phyloP scores from a whole-genome alignment of 306 rosid species.

The Fragaria vesca region DNA sequence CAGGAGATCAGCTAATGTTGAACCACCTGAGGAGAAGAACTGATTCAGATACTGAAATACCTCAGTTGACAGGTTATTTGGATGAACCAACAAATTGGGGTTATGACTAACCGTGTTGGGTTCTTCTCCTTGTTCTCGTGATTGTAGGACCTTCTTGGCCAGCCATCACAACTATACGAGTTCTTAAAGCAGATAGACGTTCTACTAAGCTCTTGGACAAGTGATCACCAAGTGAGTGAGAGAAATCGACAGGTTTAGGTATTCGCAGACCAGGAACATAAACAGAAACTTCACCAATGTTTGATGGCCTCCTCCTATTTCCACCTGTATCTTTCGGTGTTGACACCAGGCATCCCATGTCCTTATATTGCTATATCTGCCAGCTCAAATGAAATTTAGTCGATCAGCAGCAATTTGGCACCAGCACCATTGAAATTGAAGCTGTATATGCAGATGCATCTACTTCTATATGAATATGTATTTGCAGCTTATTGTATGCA shows the following conservation, averaged over 20 bases:
- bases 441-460: neutral
- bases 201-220: slow-evolving; percentile 82
- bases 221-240: slow-evolving; percentile 62
- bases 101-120: slow-evolving; percentile 80
- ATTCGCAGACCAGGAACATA: slow-evolving; percentile 95
- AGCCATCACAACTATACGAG: slow-evolving; percentile 93
- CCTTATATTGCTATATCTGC: slow-evolving; percentile 42
- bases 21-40: slow-evolving; percentile 67
- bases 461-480: neutral
- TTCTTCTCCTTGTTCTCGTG: slow-evolving; percentile 82
- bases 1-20: slow-evolving; percentile 83
- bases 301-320: slow-evolving; percentile 82
- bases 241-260: slow-evolving; percentile 91
- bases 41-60: slow-evolving; percentile 36
- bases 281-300: slow-evolving; percentile 90
- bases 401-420: slow-evolving; percentile 31
- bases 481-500: neutral
- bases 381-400: slow-evolving; percentile 28
- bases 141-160: slow-evolving; percentile 93
- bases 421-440: slow-evolving; percentile 16
- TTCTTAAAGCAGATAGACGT: slow-evolving; percentile 80
- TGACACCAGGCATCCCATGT: slow-evolving; percentile 87
- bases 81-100: slow-evolving; percentile 17
- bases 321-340: slow-evolving; percentile 74
- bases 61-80: slow-evolving; percentile 9